These are phyloP conservation scores for Moesziomyces sp. DNA, from an alignment of 1,284 basidiomycete genomes.

Conservation along the genomic window DNA sequence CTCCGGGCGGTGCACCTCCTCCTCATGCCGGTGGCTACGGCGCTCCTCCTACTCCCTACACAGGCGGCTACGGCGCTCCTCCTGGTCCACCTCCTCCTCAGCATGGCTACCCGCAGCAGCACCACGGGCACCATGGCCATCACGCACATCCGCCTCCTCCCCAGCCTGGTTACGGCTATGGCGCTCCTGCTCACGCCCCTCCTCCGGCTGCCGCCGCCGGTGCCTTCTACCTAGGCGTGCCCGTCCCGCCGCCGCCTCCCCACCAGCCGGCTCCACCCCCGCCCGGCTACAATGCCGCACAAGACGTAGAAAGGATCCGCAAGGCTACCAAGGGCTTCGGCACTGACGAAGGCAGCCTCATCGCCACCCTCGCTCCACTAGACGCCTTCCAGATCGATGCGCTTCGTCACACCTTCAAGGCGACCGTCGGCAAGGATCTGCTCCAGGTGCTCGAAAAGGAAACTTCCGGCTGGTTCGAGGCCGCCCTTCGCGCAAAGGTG, in stretches of 20 bases:
- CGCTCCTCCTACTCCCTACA: slow-evolving; percentile 32
- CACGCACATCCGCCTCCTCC: slow-evolving; percentile 26
- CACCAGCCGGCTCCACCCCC: slow-evolving; percentile 51
- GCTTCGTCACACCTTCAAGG: slow-evolving; percentile 58
- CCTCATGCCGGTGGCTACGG: slow-evolving; percentile 34
- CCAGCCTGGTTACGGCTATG: slow-evolving; percentile 43
- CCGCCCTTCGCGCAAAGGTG: slow-evolving; percentile 53
- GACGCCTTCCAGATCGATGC: slow-evolving; percentile 62
- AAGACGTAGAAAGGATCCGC: slow-evolving; percentile 60
- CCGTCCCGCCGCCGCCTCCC: slow-evolving; percentile 60
- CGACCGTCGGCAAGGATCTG: slow-evolving; percentile 62
- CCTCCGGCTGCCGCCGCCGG: slow-evolving; percentile 18
- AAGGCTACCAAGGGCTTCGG: slow-evolving; percentile 67
- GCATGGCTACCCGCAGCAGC: slow-evolving; percentile 11
- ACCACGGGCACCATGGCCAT: neutral
- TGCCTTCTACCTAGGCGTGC: slow-evolving; percentile 55
- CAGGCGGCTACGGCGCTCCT: slow-evolving; percentile 33
- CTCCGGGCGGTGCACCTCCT: slow-evolving; percentile 21
- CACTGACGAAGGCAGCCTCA: slow-evolving; percentile 58
- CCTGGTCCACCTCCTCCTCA: slow-evolving; percentile 25
- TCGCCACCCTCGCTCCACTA: slow-evolving; percentile 53
- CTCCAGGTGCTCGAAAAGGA: slow-evolving; percentile 63
- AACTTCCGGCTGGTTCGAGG: slow-evolving; percentile 64
- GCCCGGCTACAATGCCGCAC: slow-evolving; percentile 57
- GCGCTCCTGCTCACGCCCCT: slow-evolving; percentile 37